Conservation (phyloP, 106 monocot genomes). For the Hemerocallis citrina region DNA sequence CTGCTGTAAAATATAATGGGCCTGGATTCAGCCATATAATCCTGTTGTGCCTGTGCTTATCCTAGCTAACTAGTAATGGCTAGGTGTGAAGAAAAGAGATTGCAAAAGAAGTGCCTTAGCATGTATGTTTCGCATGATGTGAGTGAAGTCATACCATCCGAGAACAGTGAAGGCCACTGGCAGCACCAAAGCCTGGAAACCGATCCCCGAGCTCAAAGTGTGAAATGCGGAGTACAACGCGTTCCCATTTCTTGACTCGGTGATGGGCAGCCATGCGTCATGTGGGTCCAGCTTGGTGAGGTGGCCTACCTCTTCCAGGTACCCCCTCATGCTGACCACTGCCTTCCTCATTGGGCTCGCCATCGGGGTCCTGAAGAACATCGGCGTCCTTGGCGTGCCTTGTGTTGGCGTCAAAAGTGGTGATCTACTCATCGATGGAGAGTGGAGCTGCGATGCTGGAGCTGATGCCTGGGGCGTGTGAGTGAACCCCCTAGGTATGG, state of each 20-base stretch:
- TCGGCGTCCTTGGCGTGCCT: slow-evolving; percentile 13
- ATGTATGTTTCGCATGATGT: too few species aligned
- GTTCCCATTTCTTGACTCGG: slow-evolving; percentile 84
- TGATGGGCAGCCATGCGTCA: slow-evolving; percentile 87
- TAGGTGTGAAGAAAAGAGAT: too few species aligned
- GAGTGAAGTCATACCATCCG: slow-evolving; percentile 46
- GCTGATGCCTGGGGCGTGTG: slow-evolving; percentile 26
- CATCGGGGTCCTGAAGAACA: slow-evolving; percentile 23
- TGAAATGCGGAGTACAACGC: slow-evolving; percentile 82
- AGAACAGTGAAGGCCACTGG: slow-evolving; percentile 69
- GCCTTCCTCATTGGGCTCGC: slow-evolving; percentile 48
- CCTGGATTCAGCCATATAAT: too few species aligned
- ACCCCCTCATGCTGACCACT: slow-evolving; percentile 35
- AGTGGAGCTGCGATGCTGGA: slow-evolving; percentile 27
- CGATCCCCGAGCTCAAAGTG: slow-evolving; percentile 69
- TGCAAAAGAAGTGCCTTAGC: too few species aligned
- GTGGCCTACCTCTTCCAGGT: slow-evolving; percentile 60
- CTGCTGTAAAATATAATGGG: too few species aligned
- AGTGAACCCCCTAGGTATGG: slow-evolving; percentile 19
- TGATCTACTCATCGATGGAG: slow-evolving; percentile 28
- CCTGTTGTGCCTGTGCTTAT: too few species aligned
- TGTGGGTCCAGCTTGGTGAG: slow-evolving; percentile 45
- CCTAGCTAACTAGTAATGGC: too few species aligned
- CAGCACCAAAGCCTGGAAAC: slow-evolving; percentile 71
- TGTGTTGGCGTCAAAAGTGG: slow-evolving; percentile 19